phyloP scores from a whole-genome alignment of 169 alveolate species.

The Cryptosporidium bovis region DNA sequence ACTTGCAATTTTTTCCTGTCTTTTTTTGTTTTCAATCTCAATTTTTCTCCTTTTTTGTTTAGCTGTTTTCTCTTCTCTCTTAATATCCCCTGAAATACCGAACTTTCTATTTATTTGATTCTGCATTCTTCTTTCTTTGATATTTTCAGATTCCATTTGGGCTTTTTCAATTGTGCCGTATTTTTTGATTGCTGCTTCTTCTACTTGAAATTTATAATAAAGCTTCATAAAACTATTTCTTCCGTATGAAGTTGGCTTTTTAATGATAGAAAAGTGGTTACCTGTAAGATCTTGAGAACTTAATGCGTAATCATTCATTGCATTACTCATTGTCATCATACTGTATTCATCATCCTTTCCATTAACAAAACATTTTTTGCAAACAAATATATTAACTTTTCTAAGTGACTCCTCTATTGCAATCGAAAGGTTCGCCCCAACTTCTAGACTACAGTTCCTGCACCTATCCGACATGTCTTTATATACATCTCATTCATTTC shows the following conservation, averaged over 20 bases:
- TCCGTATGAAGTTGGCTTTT: constrained; percentile 59
- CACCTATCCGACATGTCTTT: constrained; percentile 6
- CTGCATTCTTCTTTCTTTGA: constrained; percentile 35
- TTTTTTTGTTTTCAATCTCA: constrained; percentile 26
- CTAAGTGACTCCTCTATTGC: constrained; percentile 45
- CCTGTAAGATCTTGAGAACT: constrained; percentile 42
- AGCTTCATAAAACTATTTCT: constrained; percentile 71
- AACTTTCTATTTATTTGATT: constrained; percentile 25
- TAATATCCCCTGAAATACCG: constrained; percentile 3
- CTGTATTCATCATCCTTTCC: constrained; percentile 57
- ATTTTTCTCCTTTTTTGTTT: constrained; percentile 2
- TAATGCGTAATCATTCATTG: constrained; percentile 52
- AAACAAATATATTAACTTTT: constrained; percentile 35
- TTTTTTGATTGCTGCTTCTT: constrained; percentile 36
- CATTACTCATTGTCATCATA: constrained; percentile 52
- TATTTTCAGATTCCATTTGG: constrained; percentile 13
- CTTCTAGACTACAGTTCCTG: constrained; percentile 39
- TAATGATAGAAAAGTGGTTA: constrained; percentile 20
- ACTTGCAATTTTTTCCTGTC: neutral
- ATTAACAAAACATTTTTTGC: constrained; percentile 35
- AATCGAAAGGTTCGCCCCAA: constrained; percentile 28
- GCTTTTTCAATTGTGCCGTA: constrained; percentile 62
- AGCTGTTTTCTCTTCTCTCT: neutral
- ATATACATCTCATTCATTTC: too few relatives aligned
- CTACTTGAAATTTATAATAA: constrained; percentile 67